Conservation (phyloP, 2,329 filamentous ascomycete genomes). For the Biscogniauxia mediterranea region DNA sequence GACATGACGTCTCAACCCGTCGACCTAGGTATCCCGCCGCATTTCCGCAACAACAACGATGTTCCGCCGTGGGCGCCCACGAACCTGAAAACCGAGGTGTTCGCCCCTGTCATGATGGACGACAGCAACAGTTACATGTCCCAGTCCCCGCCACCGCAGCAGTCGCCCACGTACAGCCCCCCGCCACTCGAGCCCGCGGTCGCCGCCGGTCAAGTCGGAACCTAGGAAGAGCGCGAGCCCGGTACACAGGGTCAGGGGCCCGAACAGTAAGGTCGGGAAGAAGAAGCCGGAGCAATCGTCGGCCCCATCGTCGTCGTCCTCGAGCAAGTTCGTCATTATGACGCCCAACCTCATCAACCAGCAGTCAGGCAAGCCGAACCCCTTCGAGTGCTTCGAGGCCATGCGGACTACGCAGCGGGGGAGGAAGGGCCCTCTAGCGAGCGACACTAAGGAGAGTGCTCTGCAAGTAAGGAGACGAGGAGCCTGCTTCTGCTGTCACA, state of each 20-base stretch:
- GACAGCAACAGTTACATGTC: slow-evolving; percentile 32
- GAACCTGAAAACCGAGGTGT: slow-evolving; percentile 34
- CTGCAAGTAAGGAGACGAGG: slow-evolving; percentile 53
- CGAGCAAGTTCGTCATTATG: slow-evolving; percentile 54
- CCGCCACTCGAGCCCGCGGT: slow-evolving; percentile 28
- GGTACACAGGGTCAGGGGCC: slow-evolving; percentile 42
- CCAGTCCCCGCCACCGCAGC: slow-evolving; percentile 26
- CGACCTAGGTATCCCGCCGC: slow-evolving; percentile 39
- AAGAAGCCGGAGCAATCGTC: slow-evolving; percentile 35
- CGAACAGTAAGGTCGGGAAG: slow-evolving; percentile 44
- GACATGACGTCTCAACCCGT: slow-evolving; percentile 28
- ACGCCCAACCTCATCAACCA: slow-evolving; percentile 53
- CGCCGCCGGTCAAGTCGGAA: slow-evolving; percentile 26
- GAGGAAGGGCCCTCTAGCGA: slow-evolving; percentile 54
- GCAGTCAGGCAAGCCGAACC: slow-evolving; percentile 49
- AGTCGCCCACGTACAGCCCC: slow-evolving; percentile 23
- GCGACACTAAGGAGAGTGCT: slow-evolving; percentile 54
- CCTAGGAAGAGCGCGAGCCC: slow-evolving; percentile 30
- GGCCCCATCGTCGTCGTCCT: slow-evolving; percentile 9
- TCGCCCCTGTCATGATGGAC: slow-evolving; percentile 35
- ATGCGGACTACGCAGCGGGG: slow-evolving; percentile 53
- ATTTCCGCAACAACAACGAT: slow-evolving; percentile 36
- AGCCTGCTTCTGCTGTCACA: slow-evolving; percentile 59
- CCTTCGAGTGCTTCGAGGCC: slow-evolving; percentile 55
- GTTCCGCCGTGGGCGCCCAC: slow-evolving; percentile 44